phyloP scores from a whole-genome alignment of 2,329 filamentous ascomycete species.

The Pseudocercospora crystallina region DNA sequence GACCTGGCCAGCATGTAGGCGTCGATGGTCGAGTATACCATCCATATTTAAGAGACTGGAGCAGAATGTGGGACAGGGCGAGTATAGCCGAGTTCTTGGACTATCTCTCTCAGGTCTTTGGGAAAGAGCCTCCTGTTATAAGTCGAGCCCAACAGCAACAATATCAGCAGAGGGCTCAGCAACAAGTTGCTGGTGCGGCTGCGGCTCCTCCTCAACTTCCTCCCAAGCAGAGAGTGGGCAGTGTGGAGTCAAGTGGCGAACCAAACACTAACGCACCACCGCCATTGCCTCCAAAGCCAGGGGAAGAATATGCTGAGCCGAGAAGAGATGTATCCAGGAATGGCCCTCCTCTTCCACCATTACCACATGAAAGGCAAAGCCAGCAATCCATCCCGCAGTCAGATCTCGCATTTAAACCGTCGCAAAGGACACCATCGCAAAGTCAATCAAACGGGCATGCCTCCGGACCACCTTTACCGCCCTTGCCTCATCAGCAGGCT shows the following conservation, averaged over 20 bases:
- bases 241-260: conserved; percentile 16
- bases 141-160: conserved; percentile 61
- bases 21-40: conserved; percentile 93
- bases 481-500: conserved; percentile 30
- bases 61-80: conserved; percentile 80
- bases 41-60: conserved; percentile 89
- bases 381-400: conserved; percentile 2
- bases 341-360: conserved; percentile 38
- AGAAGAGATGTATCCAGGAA: conserved; percentile 20
- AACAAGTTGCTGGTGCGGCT: conserved; percentile 48
- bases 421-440: conserved; percentile 10
- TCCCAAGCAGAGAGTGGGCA: conserved; percentile 34
- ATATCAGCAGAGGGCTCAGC: conserved; percentile 62
- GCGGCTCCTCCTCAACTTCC: conserved; percentile 35
- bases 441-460: conserved; percentile 17
- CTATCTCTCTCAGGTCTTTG: conserved; percentile 82
- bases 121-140: conserved; percentile 90
- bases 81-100: conserved; percentile 78
- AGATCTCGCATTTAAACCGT: conserved; percentile 29
- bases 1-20: conserved; percentile 92
- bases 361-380: conserved; percentile 27
- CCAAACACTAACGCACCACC: conserved; percentile 37
- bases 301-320: conserved; percentile 29
- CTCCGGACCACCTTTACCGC: conserved; percentile 12
- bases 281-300: conserved; percentile 60